A percentile compares a stretch with the other conserved stretches of the same genome.
These are phyloP conservation scores for Chlorophyllum brunneum DNA, from an alignment of 768 basidiomycete genomes.

Conservation along the genomic window DNA sequence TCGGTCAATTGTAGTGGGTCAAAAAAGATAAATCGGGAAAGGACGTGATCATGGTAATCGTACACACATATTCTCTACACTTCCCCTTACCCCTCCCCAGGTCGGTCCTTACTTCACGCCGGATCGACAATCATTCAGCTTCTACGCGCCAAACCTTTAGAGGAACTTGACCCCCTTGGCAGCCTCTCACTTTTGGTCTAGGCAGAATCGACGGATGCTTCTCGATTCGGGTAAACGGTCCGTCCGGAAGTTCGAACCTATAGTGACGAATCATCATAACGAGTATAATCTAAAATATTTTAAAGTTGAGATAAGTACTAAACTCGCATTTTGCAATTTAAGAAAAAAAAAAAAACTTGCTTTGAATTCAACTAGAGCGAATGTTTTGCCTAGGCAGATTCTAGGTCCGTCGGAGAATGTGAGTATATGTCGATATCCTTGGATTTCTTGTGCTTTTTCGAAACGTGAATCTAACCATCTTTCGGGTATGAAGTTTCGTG, in stretches of 20 bases:
- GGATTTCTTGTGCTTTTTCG: conserved; percentile 33
- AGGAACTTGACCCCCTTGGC: conserved; percentile 29
- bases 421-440: conserved; percentile 47
- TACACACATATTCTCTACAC: too few relatives aligned
- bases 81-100: too few relatives aligned
- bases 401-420: conserved; percentile 52
- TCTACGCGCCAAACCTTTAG: conserved; percentile 30
- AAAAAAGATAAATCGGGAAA: too few relatives aligned
- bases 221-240: conserved; percentile 34
- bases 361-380: conserved; percentile 45
- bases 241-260: conserved; percentile 36
- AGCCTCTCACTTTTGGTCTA: conserved; percentile 35
- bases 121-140: background rate
- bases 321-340: too few relatives aligned
- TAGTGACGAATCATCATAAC: conserved; percentile 41
- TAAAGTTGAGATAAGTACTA: background rate
- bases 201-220: conserved; percentile 32
- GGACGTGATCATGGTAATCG: too few relatives aligned
- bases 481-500: conserved; percentile 57
- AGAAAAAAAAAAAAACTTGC: conserved; percentile 17
- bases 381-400: conserved; percentile 44
- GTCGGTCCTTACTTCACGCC: background rate
- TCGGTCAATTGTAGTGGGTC: too few relatives aligned
- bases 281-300: conserved; percentile 36
- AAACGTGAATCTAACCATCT: conserved; percentile 49